Percentiles rank a stretch among this genome's conserved stretches.
phyloP scores from a whole-genome alignment of 2,329 filamentous ascomycete genomes.

The Huntiella omanensis region DNA sequence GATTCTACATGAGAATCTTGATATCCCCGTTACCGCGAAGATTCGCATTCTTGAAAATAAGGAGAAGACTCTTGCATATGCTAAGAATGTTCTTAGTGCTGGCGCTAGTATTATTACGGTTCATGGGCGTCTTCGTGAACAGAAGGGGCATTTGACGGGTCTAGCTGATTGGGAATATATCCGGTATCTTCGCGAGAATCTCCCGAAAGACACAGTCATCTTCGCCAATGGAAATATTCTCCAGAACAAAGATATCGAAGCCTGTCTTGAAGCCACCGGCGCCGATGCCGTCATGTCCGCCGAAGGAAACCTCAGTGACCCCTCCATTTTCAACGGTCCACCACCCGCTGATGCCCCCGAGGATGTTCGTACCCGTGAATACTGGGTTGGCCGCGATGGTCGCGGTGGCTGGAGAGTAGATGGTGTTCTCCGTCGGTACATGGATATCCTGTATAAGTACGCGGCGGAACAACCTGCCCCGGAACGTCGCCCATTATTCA shows the following conservation, averaged over 20 bases:
- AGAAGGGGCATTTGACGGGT: slow-evolving; percentile 91
- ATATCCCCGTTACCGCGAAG: slow-evolving; percentile 83
- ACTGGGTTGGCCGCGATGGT: slow-evolving; percentile 66
- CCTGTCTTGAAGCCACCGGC: slow-evolving; percentile 64
- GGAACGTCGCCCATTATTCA: slow-evolving; percentile 49
- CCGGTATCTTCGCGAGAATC: slow-evolving; percentile 58
- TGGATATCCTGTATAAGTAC: slow-evolving; percentile 74
- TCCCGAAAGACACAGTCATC: slow-evolving; percentile 75
- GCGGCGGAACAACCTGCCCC: slow-evolving; percentile 51
- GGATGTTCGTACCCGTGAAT: slow-evolving; percentile 54
- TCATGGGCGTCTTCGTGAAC: slow-evolving; percentile 71
- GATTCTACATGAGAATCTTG: slow-evolving; percentile 57
- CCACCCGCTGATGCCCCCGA: neutral
- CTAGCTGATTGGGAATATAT: slow-evolving; percentile 84
- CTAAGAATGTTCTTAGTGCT: slow-evolving; percentile 65
- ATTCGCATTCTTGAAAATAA: slow-evolving; percentile 75
- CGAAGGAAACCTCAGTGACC: slow-evolving; percentile 86
- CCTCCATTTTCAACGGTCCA: slow-evolving; percentile 47
- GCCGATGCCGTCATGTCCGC: slow-evolving; percentile 92
- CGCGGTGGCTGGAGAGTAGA: slow-evolving; percentile 78
- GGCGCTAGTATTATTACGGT: slow-evolving; percentile 89
- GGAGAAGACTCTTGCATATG: slow-evolving; percentile 77
- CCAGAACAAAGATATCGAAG: slow-evolving; percentile 56
- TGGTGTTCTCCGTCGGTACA: slow-evolving; percentile 67
- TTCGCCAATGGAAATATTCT: slow-evolving; percentile 95